Conservation (phyloP, 805 yeast species). For the Candida ovalis region DNA sequence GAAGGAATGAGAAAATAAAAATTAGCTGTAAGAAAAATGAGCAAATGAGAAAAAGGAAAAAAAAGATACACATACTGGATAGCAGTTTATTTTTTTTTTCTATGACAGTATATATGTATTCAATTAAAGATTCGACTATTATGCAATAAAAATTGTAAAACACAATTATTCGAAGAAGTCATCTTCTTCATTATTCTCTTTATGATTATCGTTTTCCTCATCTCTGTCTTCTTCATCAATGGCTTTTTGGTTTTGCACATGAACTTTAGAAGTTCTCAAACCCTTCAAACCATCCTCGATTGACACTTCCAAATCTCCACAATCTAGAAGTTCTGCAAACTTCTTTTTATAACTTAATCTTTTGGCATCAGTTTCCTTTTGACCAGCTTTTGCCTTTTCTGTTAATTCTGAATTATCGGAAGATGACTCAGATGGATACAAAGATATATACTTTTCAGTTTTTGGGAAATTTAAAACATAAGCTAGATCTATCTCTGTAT, state of each 20-base stretch:
- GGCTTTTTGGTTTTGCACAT: constrained; percentile 8
- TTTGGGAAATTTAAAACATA: constrained; percentile 77
- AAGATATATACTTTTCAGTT: constrained; percentile 71
- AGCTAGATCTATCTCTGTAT: constrained; percentile 65
- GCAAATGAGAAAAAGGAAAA: no score
- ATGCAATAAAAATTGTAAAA: no score
- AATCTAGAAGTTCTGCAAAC: constrained; percentile 48
- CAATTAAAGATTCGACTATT: no score
- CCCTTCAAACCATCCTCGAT: constrained; percentile 45
- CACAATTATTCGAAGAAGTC: constrained; percentile 34
- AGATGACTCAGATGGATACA: constrained; percentile 51
- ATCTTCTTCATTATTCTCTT: constrained; percentile 20
- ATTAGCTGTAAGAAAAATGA: no score
- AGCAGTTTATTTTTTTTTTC: no score
- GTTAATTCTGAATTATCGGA: constrained; percentile 26
- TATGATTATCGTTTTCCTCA: not conserved
- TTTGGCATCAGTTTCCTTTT: constrained; percentile 39
- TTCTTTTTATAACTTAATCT: constrained; percentile 46
- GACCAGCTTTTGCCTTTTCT: constrained; percentile 39
- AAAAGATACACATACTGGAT: no score
- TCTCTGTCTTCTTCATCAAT: constrained; percentile 9
- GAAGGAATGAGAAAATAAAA: not conserved
- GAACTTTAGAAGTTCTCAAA: constrained; percentile 9
- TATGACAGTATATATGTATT: no score
- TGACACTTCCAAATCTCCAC: constrained; percentile 50